Conservation (phyloP, 1,284 basidiomycete species). For the Puccinia hordei region DNA sequence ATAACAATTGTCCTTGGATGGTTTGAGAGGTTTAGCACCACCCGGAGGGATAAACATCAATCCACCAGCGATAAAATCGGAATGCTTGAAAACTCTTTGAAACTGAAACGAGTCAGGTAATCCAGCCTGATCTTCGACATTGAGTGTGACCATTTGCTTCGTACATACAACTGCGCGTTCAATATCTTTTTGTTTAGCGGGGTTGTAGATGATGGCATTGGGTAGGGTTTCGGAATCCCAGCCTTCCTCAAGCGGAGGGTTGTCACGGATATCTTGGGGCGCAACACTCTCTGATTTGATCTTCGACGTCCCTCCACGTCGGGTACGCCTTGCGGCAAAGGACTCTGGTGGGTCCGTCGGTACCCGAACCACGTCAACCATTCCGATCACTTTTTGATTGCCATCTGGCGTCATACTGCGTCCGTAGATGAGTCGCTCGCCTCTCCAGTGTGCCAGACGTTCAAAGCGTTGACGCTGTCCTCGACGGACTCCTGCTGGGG, state of each 20-base stretch:
- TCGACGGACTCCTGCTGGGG: constrained; percentile 24
- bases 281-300: constrained; percentile 47
- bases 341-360: constrained; percentile 12
- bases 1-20: constrained; percentile 49
- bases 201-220: constrained; percentile 36
- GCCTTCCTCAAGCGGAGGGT: constrained; percentile 5
- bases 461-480: constrained; percentile 10
- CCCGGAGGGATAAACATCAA: constrained; percentile 32
- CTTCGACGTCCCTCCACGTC: not conserved
- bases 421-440: constrained; percentile 42
- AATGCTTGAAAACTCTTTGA: constrained; percentile 30
- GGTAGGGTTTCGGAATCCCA: constrained; percentile 17
- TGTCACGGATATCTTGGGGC: not conserved
- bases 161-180: constrained; percentile 32
- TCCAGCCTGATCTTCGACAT: constrained; percentile 26
- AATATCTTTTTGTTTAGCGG: constrained; percentile 30
- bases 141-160: constrained; percentile 10
- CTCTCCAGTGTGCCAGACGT: constrained; percentile 41
- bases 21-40: constrained; percentile 42
- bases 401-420: constrained; percentile 30
- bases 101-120: constrained; percentile 31
- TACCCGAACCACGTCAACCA: constrained; percentile 48
- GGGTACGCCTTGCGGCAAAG: constrained; percentile 6
- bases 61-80: constrained; percentile 42
- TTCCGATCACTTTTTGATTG: constrained; percentile 28